Conservation (phyloP, 2,329 filamentous ascomycete species). For the Dactylellina drechsleri region DNA sequence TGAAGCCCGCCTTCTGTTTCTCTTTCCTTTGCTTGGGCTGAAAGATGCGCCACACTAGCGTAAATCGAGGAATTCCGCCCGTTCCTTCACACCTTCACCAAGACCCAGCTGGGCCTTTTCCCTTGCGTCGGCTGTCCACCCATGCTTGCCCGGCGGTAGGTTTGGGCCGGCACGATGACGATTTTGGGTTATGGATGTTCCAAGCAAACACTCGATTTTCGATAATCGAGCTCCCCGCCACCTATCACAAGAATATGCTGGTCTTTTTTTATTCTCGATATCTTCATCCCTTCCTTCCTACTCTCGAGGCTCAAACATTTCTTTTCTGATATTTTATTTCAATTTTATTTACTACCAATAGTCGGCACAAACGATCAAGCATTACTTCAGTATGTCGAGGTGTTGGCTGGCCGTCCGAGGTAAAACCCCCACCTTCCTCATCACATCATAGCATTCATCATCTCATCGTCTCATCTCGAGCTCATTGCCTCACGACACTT, state of each 20-base stretch:
- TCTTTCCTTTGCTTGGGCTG: slow-evolving; percentile 30
- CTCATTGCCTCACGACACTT: slow-evolving; percentile 29
- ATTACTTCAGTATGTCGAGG: background rate
- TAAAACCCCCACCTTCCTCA: slow-evolving; percentile 41
- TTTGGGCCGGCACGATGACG: slow-evolving; percentile 38
- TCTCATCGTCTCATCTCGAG: slow-evolving; percentile 43
- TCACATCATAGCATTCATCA: slow-evolving; percentile 17
- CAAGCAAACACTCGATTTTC: slow-evolving; percentile 21
- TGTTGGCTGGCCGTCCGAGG: slow-evolving; percentile 8
- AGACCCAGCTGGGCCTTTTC: background rate
- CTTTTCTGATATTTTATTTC: no score
- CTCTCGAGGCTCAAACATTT: no score
- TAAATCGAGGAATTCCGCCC: slow-evolving; percentile 17
- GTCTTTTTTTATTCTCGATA: background rate
- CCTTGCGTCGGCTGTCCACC: slow-evolving; percentile 25
- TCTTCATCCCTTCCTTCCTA: no score
- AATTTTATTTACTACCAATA: background rate
- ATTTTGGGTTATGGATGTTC: slow-evolving; percentile 36
- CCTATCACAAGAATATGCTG: slow-evolving; percentile 1
- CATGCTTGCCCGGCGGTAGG: slow-evolving; percentile 1
- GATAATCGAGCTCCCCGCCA: slow-evolving; percentile 17
- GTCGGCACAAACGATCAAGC: background rate
- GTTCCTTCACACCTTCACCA: slow-evolving; percentile 8
- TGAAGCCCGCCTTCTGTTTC: slow-evolving; percentile 22
- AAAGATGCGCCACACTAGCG: slow-evolving; percentile 48